Base-by-base conservation (phyloP, 768 basidiomycete species). In the Lactifluus volemus region DNA sequence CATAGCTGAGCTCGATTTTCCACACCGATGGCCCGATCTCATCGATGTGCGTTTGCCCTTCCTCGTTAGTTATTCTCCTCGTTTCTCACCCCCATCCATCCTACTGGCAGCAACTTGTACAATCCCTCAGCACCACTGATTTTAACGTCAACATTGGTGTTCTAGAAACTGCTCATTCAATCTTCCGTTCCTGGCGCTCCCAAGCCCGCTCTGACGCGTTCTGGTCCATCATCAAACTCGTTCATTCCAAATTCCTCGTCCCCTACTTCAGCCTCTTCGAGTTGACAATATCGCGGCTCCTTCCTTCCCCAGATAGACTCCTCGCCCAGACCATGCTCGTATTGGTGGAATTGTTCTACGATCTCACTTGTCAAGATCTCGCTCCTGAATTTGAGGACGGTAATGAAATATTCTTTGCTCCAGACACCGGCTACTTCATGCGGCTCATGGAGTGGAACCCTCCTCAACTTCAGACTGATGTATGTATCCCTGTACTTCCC, bases 381-480 rank as follows among this genome's bases (percentile, higher is more conserved):
- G 97, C 95, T 4, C 92, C 93, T 14, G 88, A 85, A 65, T 86
- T 99, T 67, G 97, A 99, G 70, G 97, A 98, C 68, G 77, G 84
- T 30, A 84, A 94, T 60, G 76, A 80, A 19, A 82, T 88, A 62
- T 97, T 96, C 71, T 97, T 98, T 72, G 85, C 79, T 4, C 77
- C 84, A 1, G 75, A 75, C 0, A 75, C 72, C 3, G 89, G 89
- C 1, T 85, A 84, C 76, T 88, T 98, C 70, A 83, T 92, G 61
- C 81, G 80, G 58, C 90, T 97, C 67, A 73, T 98, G 63, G 75
- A 76, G 5, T 96, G 91, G 91, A 83, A 93, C 68, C 83, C 88
- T 1, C 73, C 75, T 1, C 78, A 86, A 64, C 75, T 93, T 38
- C 78, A 73, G 57, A 83, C 81, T 34, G 90, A 92, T 68, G 90